These are phyloP conservation scores for Aspergillus pseudoglaucus DNA, from an alignment of 2,329 filamentous ascomycete genomes.

Conservation along the genomic window DNA sequence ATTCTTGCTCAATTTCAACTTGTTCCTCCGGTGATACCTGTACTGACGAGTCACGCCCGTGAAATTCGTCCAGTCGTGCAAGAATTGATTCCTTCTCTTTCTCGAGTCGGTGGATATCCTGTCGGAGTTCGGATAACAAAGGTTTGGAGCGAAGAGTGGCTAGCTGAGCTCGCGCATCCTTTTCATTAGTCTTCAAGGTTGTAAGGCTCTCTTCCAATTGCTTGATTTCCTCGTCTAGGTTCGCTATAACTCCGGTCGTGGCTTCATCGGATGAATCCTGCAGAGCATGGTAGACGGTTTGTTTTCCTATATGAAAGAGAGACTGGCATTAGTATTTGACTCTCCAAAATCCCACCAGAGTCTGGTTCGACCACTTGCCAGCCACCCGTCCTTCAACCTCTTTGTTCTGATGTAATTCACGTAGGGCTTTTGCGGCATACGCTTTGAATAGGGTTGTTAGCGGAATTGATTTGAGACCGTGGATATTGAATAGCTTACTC, in stretches of 20 bases:
- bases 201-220: constrained; percentile 41
- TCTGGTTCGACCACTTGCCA: constrained; percentile 30
- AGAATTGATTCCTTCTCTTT: constrained; percentile 38
- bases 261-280: constrained; percentile 47
- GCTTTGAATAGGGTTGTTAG: constrained; percentile 28
- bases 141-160: constrained; percentile 43
- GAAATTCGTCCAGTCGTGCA: constrained; percentile 36
- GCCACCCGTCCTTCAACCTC: constrained; percentile 53
- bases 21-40: constrained; percentile 46
- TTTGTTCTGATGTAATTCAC: constrained; percentile 56
- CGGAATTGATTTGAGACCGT: background rate
- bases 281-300: constrained; percentile 54
- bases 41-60: constrained; percentile 27
- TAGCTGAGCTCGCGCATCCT: constrained; percentile 44
- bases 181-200: constrained; percentile 41
- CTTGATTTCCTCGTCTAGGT: constrained; percentile 45
- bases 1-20: constrained; percentile 40
- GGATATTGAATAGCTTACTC: constrained; percentile 27
- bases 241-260: constrained; percentile 43
- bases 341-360: background rate
- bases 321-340: background rate
- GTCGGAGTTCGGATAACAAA: constrained; percentile 46
- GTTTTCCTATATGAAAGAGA: constrained; percentile 46
- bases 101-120: constrained; percentile 39
- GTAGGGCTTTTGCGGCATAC: constrained; percentile 54